Percentiles rank a stretch among this genome's conserved stretches.
Conservation (phyloP, 2,329 filamentous ascomycete species). For the Cladosporium sp. region DNA sequence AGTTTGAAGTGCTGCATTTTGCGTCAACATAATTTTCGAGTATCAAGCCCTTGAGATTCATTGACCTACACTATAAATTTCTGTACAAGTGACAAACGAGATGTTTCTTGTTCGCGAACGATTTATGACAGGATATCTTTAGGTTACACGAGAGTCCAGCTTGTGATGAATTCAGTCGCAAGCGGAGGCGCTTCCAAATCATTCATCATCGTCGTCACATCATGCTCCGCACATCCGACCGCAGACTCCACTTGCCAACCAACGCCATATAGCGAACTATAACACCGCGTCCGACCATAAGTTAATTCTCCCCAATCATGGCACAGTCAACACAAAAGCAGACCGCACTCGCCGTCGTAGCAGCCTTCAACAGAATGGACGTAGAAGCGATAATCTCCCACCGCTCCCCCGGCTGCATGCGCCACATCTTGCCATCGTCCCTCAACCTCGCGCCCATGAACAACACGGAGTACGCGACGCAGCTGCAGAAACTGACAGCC, state of each 20-base stretch:
- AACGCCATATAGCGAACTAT: background rate
- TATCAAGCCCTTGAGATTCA: too few relatives aligned
- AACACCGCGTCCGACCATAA: background rate
- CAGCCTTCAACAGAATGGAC: constrained; percentile 31
- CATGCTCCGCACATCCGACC: too few relatives aligned
- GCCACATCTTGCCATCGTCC: constrained; percentile 26
- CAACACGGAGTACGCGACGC: constrained; percentile 19
- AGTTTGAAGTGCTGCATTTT: background rate
- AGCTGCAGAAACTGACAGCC: constrained; percentile 22
- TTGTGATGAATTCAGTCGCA: too few relatives aligned
- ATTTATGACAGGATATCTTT: too few relatives aligned
- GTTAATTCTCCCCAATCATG: background rate
- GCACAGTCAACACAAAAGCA: constrained; percentile 21
- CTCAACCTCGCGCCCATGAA: constrained; percentile 19
- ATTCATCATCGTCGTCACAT: too few relatives aligned
- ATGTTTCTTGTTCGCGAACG: too few relatives aligned
- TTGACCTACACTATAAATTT: too few relatives aligned
- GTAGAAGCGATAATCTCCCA: constrained; percentile 25
- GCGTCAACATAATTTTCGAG: too few relatives aligned
- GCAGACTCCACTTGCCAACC: too few relatives aligned
- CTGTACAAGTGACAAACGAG: too few relatives aligned
- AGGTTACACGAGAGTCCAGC: too few relatives aligned
- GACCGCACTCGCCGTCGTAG: constrained; percentile 27
- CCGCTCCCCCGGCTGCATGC: constrained; percentile 25
- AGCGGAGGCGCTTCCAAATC: background rate